Base-by-base conservation (phyloP, 495 filamentous ascomycete species). In the Tuber melanosporum region DNA sequence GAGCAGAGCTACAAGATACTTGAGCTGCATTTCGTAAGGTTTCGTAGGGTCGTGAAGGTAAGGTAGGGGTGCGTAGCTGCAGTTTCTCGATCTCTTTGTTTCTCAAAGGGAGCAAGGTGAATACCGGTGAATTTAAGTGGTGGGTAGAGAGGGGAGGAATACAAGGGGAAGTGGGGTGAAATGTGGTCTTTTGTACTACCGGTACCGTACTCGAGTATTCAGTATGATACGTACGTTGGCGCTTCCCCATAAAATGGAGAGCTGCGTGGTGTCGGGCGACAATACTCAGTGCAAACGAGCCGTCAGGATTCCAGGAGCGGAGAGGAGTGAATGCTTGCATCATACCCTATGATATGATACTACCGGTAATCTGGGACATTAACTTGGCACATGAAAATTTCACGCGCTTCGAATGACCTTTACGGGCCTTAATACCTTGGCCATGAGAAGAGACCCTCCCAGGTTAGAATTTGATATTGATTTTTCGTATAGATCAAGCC, bases 311-410 rank as follows among this genome's bases (percentile, higher is more conserved):
- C 43, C 74, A 80, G 39, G 78, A 20, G 81, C 12, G 43, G 12
- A 74, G 15, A 82, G 42, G 32, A 82, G 43, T 5, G 81, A 82
- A 75, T 70, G 39, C 81, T 81, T 57, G 83, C 71, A 15, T 83
- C 75, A 46, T 81, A 75, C 78, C 82, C 80, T 74, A 32, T 32
- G 32, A 32, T 32, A 32, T 32, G 32, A 32, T 32, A 32, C 32
- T 32, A 32, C 32, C 32, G 76, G 73, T 17, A 36, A 32, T 36
- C 47, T 26, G 10, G 22, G 49, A 57, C 71, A 2, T 41, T 22
- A 15, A 12, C 15, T 72, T 73, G 71, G 74, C 17, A 2, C 20
- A 20, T 74, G 72, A 41, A 41, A 44, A 72, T 36, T 26, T 57
- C 49, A 12, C 49, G 26, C 49, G 49, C n/a, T 57, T 57, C 10